Evolutionary conservation across 768 basidiomycete species (phyloP).

Genomic region (Leccinum disarticulatum): DNA sequence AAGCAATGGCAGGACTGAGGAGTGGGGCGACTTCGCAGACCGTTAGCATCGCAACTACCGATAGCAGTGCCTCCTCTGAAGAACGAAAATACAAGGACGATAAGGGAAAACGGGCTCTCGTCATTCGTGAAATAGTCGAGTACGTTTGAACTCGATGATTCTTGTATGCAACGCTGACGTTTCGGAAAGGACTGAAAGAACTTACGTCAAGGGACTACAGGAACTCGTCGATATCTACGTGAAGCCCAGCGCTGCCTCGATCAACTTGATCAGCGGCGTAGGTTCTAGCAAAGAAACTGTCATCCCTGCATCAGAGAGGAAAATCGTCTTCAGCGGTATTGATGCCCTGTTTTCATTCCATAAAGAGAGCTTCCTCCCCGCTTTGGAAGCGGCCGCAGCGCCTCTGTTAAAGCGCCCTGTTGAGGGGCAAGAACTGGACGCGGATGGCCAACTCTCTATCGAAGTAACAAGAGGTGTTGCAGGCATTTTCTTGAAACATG

Average conservation of each 20-base stretch:
- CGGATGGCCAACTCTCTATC: conserved; percentile 71
- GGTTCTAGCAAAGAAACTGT: conserved; percentile 79
- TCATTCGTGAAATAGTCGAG: conserved; percentile 91
- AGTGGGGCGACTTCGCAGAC: conserved; percentile 64
- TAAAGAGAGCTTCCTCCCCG: conserved; percentile 88
- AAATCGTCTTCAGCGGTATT: conserved; percentile 87
- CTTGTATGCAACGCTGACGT: conserved; percentile 9
- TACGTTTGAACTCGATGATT: conserved; percentile 40
- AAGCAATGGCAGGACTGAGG: conserved; percentile 60
- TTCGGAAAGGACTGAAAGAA: conserved; percentile 79
- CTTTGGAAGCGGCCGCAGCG: conserved; percentile 75
- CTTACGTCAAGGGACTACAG: conserved; percentile 91
- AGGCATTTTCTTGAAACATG: conserved; percentile 87
- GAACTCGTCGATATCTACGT: conserved; percentile 96
- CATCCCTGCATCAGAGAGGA: conserved; percentile 82
- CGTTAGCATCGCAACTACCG: conserved; percentile 68
- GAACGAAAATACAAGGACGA: conserved; percentile 94
- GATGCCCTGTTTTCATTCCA: conserved; percentile 93
- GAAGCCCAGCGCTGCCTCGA: conserved; percentile 71
- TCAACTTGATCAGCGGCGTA: conserved; percentile 68
- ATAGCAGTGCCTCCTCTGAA: conserved; percentile 70
- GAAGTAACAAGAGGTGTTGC: conserved; percentile 80
- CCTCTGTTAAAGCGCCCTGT: conserved; percentile 56
- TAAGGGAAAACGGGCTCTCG: conserved; percentile 74
- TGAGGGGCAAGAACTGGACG: conserved; percentile 53